These are phyloP conservation scores for Plasmodium knowlesi DNA, from an alignment of 169 alveolate species.

Conservation along the genomic window DNA sequence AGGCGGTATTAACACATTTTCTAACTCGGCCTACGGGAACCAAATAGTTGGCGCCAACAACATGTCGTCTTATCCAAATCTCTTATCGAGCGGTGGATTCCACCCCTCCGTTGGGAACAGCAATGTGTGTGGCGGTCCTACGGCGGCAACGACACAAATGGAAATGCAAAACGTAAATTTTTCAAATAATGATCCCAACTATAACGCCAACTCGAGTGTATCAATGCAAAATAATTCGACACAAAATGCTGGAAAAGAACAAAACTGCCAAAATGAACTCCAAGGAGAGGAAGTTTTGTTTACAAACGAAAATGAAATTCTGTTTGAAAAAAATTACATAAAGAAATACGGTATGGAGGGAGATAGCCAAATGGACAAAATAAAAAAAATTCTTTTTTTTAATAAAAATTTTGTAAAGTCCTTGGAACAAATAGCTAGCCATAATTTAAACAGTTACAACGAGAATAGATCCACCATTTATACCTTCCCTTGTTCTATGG, in stretches of 20 bases:
- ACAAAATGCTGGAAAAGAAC: neutral
- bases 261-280: neutral
- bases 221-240: neutral
- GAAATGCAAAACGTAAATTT: neutral
- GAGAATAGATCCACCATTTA: slow-evolving; percentile 70
- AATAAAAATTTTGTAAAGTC: slow-evolving; percentile 47
- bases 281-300: neutral
- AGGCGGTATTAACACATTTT: neutral
- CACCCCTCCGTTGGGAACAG: neutral
- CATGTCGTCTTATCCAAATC: neutral
- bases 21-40: neutral
- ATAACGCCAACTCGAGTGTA: neutral
- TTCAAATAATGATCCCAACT: neutral
- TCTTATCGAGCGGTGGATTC: slow-evolving; percentile 9
- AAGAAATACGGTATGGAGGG: neutral
- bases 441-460: slow-evolving; percentile 62
- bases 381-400: slow-evolving; percentile 28
- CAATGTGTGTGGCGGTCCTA: neutral
- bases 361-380: neutral
- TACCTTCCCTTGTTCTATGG: slow-evolving; percentile 20
- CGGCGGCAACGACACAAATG: neutral
- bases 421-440: slow-evolving; percentile 29
- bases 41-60: neutral
- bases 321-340: slow-evolving; percentile 50
- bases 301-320: slow-evolving; percentile 53